Conservation (phyloP, 805 yeast genomes). For the Candida tammaniensis region DNA sequence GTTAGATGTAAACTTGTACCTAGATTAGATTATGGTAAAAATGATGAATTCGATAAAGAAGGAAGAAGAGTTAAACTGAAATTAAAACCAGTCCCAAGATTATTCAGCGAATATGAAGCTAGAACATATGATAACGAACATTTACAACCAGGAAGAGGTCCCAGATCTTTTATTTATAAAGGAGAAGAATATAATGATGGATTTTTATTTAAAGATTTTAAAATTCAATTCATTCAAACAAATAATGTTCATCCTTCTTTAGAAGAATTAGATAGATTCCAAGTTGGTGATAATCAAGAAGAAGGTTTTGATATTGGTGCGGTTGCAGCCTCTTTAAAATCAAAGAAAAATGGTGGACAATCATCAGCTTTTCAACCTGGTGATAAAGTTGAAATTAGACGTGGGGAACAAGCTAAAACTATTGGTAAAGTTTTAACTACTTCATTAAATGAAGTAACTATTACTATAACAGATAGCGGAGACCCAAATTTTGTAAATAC, state of each 20-base stretch:
- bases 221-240: slow-evolving; percentile 75
- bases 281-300: slow-evolving; percentile 70
- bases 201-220: slow-evolving; percentile 80
- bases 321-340: slow-evolving; percentile 81
- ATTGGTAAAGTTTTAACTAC: slow-evolving; percentile 75
- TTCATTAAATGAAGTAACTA: slow-evolving; percentile 51
- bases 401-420: slow-evolving; percentile 92
- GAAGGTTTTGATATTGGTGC: slow-evolving; percentile 81
- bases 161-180: slow-evolving; percentile 63
- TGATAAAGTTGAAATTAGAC: slow-evolving; percentile 85
- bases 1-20: slow-evolving; percentile 93
- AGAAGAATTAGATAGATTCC: slow-evolving; percentile 83
- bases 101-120: slow-evolving; percentile 89
- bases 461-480: slow-evolving; percentile 49
- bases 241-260: slow-evolving; percentile 81
- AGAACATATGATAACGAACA: slow-evolving; percentile 74
- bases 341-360: slow-evolving; percentile 27
- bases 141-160: slow-evolving; percentile 62
- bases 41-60: slow-evolving; percentile 46
- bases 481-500: slow-evolving; percentile 56
- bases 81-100: slow-evolving; percentile 77
- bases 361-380: slow-evolving; percentile 78
- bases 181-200: slow-evolving; percentile 92
- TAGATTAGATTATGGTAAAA: slow-evolving; percentile 84
- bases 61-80: slow-evolving; percentile 53